phyloP scores from a whole-genome alignment of 495 filamentous ascomycete genomes.

The Daldinia grandis region DNA sequence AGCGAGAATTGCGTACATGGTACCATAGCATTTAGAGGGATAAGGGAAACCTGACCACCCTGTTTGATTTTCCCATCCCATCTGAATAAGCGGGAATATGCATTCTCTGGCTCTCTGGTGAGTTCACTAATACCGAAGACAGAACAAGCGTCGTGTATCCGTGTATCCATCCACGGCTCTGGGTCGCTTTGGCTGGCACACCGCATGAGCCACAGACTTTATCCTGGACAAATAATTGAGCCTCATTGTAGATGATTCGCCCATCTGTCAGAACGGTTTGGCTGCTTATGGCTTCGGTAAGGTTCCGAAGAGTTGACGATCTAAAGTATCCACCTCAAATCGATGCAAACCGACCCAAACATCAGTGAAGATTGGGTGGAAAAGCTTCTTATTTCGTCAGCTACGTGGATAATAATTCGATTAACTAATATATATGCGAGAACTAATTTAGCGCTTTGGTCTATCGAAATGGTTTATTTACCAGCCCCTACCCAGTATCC shows the following conservation, averaged over 20 bases:
- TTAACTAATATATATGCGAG: constrained; percentile 11
- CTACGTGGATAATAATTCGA: constrained; percentile 12
- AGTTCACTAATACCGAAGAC: constrained; percentile 31
- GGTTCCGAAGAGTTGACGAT: constrained; percentile 36
- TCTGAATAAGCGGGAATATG: constrained; percentile 29
- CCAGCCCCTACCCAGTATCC: not conserved
- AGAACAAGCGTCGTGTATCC: constrained; percentile 28
- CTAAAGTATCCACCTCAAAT: constrained; percentile 29
- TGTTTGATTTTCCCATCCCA: constrained; percentile 7
- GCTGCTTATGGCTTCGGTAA: constrained; percentile 45
- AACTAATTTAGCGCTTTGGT: not conserved
- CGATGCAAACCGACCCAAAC: not conserved
- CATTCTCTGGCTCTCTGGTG: constrained; percentile 22
- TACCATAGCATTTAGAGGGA: not conserved
- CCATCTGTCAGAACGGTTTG: constrained; percentile 38
- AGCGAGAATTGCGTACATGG: constrained; percentile 9
- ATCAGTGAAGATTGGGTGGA: constrained; percentile 12
- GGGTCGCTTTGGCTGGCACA: constrained; percentile 45
- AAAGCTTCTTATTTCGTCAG: constrained; percentile 14
- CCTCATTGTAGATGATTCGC: constrained; percentile 26
- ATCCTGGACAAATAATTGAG: constrained; percentile 31
- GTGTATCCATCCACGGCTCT: constrained; percentile 42
- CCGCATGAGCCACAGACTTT: constrained; percentile 42
- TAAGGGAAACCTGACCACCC: not conserved
- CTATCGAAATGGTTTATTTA: not conserved